phyloP scores from a whole-genome alignment of 2,329 filamentous ascomycete genomes.

The Lasiodiplodia hormozganensis region DNA sequence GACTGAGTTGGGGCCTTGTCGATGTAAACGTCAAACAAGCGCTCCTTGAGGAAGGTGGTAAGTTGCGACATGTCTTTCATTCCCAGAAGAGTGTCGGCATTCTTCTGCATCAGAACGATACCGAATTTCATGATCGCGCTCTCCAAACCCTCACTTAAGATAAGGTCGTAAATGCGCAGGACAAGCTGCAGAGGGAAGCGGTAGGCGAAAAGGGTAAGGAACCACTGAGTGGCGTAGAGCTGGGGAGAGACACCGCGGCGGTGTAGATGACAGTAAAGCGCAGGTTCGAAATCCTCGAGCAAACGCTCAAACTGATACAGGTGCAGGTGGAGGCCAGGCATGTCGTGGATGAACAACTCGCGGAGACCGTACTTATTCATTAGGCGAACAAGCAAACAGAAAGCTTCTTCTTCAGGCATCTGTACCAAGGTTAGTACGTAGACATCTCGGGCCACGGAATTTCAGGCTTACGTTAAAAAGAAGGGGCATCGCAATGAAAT shows the following conservation, averaged over 20 bases:
- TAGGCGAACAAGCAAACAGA: conserved; percentile 86
- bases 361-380: conserved; percentile 97
- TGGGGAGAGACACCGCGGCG: conserved; percentile 87
- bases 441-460: conserved; percentile 32
- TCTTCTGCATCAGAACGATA: conserved; percentile 95
- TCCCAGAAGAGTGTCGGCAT: conserved; percentile 74
- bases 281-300: conserved; percentile 91
- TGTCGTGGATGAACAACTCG: conserved; percentile 92
- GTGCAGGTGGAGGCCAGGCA: conserved; percentile 92
- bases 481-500: conserved; percentile 95
- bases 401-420: conserved; percentile 98
- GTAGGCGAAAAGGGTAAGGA: conserved; percentile 97
- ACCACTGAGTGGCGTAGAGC: conserved; percentile 98
- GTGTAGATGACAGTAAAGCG: conserved; percentile 91
- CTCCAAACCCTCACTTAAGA: conserved; percentile 89
- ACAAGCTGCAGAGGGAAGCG: conserved; percentile 96
- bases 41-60: conserved; percentile 90
- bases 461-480: conserved; percentile 78
- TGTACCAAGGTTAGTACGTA: conserved; percentile 44
- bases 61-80: conserved; percentile 93
- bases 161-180: conserved; percentile 93
- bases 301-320: conserved; percentile 95
- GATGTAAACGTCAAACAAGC: conserved; percentile 95
- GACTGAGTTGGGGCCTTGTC: conserved; percentile 91
- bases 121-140: conserved; percentile 91